Percentiles rank a stretch among this genome's conserved stretches.
Conservation (phyloP, 805 yeast genomes). For the Candida alai region DNA sequence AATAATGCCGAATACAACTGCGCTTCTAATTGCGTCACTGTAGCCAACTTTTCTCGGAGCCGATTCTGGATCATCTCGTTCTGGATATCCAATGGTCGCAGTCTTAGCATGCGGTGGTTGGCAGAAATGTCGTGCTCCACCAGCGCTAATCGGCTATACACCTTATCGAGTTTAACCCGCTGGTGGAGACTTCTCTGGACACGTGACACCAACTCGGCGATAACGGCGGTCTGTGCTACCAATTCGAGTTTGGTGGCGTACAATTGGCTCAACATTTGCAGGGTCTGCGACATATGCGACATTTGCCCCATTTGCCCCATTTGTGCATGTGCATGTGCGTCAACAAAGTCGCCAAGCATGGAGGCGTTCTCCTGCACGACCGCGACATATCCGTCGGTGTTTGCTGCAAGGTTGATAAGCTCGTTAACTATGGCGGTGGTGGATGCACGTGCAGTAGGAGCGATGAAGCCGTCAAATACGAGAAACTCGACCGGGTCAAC, state of each 20-base stretch:
- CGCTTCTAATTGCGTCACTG: conserved; percentile 20
- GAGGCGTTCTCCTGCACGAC: conserved; percentile 19
- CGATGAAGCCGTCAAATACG: conserved; percentile 7
- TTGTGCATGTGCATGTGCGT: conserved; percentile 8
- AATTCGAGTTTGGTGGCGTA: conserved; percentile 2
- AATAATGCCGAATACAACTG: conserved; percentile 23
- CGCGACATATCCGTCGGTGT: conserved; percentile 23
- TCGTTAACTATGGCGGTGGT: conserved; percentile 12
- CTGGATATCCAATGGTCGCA: conserved; percentile 29
- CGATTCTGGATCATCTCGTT: conserved; percentile 21
- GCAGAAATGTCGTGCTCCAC: conserved; percentile 10
- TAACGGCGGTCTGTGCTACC: not conserved
- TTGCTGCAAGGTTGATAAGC: conserved; percentile 19
- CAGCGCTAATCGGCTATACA: conserved; percentile 23
- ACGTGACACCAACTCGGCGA: conserved; percentile 4
- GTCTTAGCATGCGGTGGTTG: conserved; percentile 10
- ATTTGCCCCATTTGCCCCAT: no score
- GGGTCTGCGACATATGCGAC: no score
- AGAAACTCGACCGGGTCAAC: conserved; percentile 8
- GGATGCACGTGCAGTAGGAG: conserved; percentile 5
- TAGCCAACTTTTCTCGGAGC: conserved; percentile 24
- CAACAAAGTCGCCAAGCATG: conserved; percentile 12
- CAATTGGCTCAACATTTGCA: no score
- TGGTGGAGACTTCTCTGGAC: conserved; percentile 15
- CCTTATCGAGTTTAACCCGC: conserved; percentile 20